Conservation (phyloP, 495 filamentous ascomycete species). For the Penicillium taxi region DNA sequence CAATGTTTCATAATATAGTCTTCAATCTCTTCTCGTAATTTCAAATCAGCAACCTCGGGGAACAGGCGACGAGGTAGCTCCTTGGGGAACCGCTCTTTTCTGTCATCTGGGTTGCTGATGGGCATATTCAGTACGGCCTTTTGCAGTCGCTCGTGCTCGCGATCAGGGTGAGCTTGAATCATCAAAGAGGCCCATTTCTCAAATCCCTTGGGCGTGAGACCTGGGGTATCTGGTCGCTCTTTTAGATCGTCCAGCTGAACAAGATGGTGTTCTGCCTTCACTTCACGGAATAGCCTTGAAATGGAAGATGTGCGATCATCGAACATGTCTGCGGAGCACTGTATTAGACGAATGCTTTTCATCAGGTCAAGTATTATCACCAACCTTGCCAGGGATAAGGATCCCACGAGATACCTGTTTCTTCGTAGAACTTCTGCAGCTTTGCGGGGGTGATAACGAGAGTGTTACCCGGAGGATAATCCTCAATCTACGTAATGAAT, state of each 20-base stretch:
- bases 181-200: slow-evolving; percentile 65
- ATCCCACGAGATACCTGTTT: slow-evolving; percentile 54
- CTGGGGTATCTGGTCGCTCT: slow-evolving; percentile 61
- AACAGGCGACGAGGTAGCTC: slow-evolving; percentile 68
- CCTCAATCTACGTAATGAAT: slow-evolving; percentile 54
- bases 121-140: slow-evolving; percentile 68
- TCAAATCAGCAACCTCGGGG: slow-evolving; percentile 40
- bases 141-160: slow-evolving; percentile 66
- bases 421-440: slow-evolving; percentile 69
- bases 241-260: slow-evolving; percentile 51
- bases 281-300: slow-evolving; percentile 64
- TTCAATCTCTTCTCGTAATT: slow-evolving; percentile 35
- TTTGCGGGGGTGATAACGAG: slow-evolving; percentile 78
- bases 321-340: slow-evolving; percentile 35
- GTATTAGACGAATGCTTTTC: background rate
- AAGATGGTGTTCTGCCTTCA: slow-evolving; percentile 74
- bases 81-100: slow-evolving; percentile 68
- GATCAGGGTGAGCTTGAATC: slow-evolving; percentile 69
- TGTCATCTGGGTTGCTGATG: slow-evolving; percentile 64
- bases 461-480: slow-evolving; percentile 62
- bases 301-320: slow-evolving; percentile 50
- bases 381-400: slow-evolving; percentile 57
- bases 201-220: slow-evolving; percentile 74
- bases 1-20: slow-evolving; percentile 41
- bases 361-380: slow-evolving; percentile 2